These are phyloP conservation scores for Plantago elongata DNA, from an alignment of 257 asterid genomes.

Conservation along the genomic window DNA sequence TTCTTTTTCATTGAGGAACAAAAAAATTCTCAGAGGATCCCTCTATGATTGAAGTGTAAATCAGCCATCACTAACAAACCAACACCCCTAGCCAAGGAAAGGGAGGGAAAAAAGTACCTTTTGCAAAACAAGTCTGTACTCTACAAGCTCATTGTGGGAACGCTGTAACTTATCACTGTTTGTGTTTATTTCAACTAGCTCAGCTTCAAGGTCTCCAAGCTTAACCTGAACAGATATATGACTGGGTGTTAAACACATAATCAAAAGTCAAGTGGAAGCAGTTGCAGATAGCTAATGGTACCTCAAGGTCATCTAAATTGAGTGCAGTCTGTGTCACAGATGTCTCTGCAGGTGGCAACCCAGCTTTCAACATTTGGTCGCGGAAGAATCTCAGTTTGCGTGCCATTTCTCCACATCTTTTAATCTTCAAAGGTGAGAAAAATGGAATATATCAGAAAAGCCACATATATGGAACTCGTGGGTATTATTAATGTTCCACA, in stretches of 20 bases:
- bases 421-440: conserved; percentile 44
- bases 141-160: conserved; percentile 52
- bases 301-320: conserved; percentile 88
- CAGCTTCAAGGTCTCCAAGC: conserved; percentile 60
- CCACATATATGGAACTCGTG: background rate
- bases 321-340: conserved; percentile 38
- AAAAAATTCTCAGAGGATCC: background rate
- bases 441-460: conserved; percentile 7
- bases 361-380: conserved; percentile 89
- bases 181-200: conserved; percentile 58
- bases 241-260: conserved; percentile 14
- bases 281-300: conserved; percentile 25
- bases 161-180: conserved; percentile 58
- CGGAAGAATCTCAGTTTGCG: conserved; percentile 84
- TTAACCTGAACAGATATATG: conserved; percentile 32
- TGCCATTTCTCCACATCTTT: conserved; percentile 98
- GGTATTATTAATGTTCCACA: background rate
- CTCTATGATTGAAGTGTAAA: background rate
- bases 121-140: conserved; percentile 55
- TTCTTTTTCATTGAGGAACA: background rate
- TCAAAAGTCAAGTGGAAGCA: conserved; percentile 7
- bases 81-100: conserved; percentile 5
- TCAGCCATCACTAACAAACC: conserved; percentile 12
- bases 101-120: conserved; percentile 32
- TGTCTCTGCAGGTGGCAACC: conserved; percentile 47